Evolutionary conservation across 2,329 filamentous ascomycete species (phyloP), one percentile per base, ranked within the genome.

Genomic region (Aspergillus tamarii): DNA sequence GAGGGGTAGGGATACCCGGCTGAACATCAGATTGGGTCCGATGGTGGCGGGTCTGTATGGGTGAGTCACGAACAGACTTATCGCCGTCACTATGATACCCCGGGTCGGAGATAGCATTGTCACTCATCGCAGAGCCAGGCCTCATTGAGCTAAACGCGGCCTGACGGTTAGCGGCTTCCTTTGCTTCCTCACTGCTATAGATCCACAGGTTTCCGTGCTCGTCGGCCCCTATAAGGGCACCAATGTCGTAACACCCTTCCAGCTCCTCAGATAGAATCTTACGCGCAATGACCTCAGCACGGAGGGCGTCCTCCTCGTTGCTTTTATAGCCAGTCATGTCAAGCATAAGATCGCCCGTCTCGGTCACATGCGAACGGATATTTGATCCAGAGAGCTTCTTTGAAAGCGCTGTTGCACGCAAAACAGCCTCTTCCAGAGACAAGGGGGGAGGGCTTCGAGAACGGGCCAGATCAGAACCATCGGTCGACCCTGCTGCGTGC

Each of bases 131-230:
- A n/a, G 80, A 81, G 14, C 79, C 77, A 3, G 84, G 79, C 57
- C 84, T 82, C 67, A 89, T 79, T 4, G 82, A 80, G 30, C 82
- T 82, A 64, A 88, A 75, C 1, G 81, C 80, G 2, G 84, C 83
- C 70, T 84, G 84, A 43, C 90, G 89, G 81, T 90, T 90, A 36
- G 94, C 94, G 8, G 91, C 91, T 72, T 95, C 91, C 74, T 97
- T 98, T 28, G 95, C 93, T 74, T 97, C 94, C 77, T 98, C 94
- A 72, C 94, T 98, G 80, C 93, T 95, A 81, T 99, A 99, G 69
- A 99, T 98, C 94, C 95, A 98, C n/a, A 99, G 84, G 72, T 99
- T 99, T 8, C 95, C 95, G 64, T 95, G 89, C 73, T 96, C 93
- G 74, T 99, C 95, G 52, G 95, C 94, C 14, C 94, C 95, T 71